Conservation (phyloP, 2,329 filamentous ascomycete species). For the Fusarium armeniacum region DNA sequence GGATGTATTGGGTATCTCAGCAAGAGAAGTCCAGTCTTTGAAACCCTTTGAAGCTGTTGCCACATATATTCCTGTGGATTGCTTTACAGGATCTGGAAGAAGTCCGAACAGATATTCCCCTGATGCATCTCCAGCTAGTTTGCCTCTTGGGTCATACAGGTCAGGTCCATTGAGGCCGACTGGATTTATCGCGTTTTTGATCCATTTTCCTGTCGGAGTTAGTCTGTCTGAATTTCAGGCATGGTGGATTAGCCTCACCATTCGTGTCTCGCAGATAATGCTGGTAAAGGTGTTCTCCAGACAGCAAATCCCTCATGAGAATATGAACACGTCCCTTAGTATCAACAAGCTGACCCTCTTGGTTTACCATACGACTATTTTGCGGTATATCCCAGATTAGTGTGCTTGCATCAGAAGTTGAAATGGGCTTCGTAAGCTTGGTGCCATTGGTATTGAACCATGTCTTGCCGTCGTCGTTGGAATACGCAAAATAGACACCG, state of each 20-base stretch:
- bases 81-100: slow-evolving; percentile 15
- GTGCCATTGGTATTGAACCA: slow-evolving; percentile 35
- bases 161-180: slow-evolving; percentile 32
- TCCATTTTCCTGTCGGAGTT: slow-evolving; percentile 18
- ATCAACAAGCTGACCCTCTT: slow-evolving; percentile 34
- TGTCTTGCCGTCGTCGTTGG: slow-evolving; percentile 33
- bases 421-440: slow-evolving; percentile 20
- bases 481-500: slow-evolving; percentile 39
- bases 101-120: slow-evolving; percentile 31
- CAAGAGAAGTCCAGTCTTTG: slow-evolving; percentile 29
- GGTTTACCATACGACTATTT: slow-evolving; percentile 40
- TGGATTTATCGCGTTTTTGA: slow-evolving; percentile 32
- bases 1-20: slow-evolving; percentile 28
- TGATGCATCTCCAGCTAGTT: slow-evolving; percentile 28
- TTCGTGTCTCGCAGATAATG: slow-evolving; percentile 26
- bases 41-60: slow-evolving; percentile 16
- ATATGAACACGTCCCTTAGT: slow-evolving; percentile 30
- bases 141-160: slow-evolving; percentile 35
- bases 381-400: slow-evolving; percentile 35
- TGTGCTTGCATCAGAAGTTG: slow-evolving; percentile 24
- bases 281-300: slow-evolving; percentile 29
- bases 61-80: slow-evolving; percentile 20
- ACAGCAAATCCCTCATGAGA: slow-evolving; percentile 33
- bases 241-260: background rate
- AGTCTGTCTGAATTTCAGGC: rapidly evolving